Evolutionary conservation across 768 basidiomycete genomes (phyloP).

Genomic region (Chlorophyllum brunneum): DNA sequence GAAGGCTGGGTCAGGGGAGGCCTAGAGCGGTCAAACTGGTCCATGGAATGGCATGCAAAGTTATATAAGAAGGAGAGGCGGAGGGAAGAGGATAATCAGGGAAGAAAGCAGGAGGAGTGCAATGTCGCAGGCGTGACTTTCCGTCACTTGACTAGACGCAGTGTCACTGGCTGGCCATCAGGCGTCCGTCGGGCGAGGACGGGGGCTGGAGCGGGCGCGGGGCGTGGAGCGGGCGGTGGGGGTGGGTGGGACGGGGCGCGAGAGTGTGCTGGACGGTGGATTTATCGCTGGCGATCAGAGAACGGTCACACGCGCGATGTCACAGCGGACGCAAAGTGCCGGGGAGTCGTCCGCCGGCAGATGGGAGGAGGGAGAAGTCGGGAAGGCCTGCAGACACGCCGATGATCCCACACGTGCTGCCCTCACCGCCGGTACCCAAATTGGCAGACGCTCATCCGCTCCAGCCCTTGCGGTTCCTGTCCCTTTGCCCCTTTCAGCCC

Average conservation of each 20-base stretch:
- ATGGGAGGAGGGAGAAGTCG: too few species aligned
- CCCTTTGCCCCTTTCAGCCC: not conserved
- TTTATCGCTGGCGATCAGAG: too few species aligned
- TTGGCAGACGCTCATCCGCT: not conserved
- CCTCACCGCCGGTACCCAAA: constrained; percentile 7
- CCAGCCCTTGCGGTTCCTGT: constrained; percentile 7
- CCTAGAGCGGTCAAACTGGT: constrained; percentile 27
- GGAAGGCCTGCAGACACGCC: too few species aligned
- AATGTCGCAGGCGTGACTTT: too few species aligned
- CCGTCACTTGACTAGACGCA: too few species aligned
- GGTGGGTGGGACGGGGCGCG: too few species aligned
- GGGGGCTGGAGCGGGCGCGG: too few species aligned
- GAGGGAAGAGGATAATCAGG: constrained; percentile 15
- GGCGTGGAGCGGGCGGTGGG: too few species aligned
- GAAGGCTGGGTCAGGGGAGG: constrained; percentile 10
- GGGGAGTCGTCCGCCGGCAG: too few species aligned
- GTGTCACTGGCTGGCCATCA: too few species aligned
- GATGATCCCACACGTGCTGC: constrained; percentile 1
- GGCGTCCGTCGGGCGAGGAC: too few species aligned
- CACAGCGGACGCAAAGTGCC: not conserved
- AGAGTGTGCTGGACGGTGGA: not conserved
- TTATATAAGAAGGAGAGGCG: constrained; percentile 13
- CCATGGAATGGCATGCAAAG: constrained; percentile 26
- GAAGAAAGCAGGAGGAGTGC: too few species aligned
- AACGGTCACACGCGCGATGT: not conserved